A percentile compares a stretch with the other conserved stretches of the same genome.
These are phyloP conservation scores for Chlorella sp. DNA, from an alignment of 139 green algal genomes.

Conservation along the genomic window DNA sequence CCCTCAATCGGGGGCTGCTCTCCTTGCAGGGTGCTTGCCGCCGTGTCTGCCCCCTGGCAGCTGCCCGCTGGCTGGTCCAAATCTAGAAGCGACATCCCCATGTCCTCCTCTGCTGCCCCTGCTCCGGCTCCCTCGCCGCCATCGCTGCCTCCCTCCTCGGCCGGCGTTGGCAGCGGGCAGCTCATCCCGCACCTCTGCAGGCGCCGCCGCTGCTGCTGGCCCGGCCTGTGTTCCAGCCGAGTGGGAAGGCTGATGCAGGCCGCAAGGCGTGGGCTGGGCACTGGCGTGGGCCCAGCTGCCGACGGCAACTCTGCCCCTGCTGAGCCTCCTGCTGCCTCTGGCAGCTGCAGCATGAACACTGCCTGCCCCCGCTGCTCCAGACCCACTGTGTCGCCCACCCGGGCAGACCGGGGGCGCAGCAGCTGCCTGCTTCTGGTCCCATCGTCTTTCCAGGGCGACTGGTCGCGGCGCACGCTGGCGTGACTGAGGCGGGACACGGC, in stretches of 20 bases:
- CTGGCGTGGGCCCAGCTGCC: not conserved
- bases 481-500: conserved; percentile 9
- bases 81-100: not conserved
- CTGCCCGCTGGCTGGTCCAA: not conserved
- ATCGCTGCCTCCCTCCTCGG: no score
- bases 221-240: not conserved
- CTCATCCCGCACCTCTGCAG: not conserved
- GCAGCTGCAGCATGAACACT: conserved; percentile 27
- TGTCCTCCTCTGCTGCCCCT: not conserved
- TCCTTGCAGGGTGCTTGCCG: not conserved
- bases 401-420: conserved; percentile 14
- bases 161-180: not conserved
- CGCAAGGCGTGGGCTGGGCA: conserved; percentile 27
- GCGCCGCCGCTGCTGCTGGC: not conserved
- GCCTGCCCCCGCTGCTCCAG: conserved; percentile 20
- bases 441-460: conserved; percentile 12
- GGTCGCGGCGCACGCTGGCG: not conserved
- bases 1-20: not conserved
- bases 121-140: not conserved
- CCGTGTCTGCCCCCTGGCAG: not conserved
- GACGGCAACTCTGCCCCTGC: not conserved
- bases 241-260: conserved; percentile 24
- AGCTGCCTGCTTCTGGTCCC: not conserved
- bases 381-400: not conserved
- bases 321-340: not conserved